Conservation (phyloP, 1,284 basidiomycete species). For the Malassezia furfur region DNA sequence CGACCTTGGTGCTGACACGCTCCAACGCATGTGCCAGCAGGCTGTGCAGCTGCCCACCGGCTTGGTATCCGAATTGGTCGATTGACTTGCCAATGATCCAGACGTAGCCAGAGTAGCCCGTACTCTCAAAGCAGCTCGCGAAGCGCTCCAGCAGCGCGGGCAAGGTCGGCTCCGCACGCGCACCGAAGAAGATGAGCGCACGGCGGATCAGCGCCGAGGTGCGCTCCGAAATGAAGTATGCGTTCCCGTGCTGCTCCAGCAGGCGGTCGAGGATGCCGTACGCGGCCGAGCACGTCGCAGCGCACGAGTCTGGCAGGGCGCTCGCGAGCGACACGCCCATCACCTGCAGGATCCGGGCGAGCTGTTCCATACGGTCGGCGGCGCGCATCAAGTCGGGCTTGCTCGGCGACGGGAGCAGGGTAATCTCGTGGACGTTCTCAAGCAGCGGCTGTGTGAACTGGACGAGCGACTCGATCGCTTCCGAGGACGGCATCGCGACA, state of each 20-base stretch:
- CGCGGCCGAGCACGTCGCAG: slow-evolving; percentile 65
- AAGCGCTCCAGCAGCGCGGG: slow-evolving; percentile 66
- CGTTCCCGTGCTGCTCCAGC: slow-evolving; percentile 67
- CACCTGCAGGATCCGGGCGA: slow-evolving; percentile 35
- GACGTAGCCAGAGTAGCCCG: slow-evolving; percentile 75
- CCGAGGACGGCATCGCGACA: slow-evolving; percentile 71
- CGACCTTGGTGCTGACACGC: slow-evolving; percentile 23
- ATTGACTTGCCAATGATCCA: slow-evolving; percentile 83
- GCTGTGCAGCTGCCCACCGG: slow-evolving; percentile 19
- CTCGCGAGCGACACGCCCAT: slow-evolving; percentile 16
- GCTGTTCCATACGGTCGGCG: slow-evolving; percentile 55
- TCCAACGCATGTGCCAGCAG: slow-evolving; percentile 31
- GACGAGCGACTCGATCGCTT: slow-evolving; percentile 69
- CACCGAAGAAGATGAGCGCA: slow-evolving; percentile 73
- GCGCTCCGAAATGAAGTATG: slow-evolving; percentile 72
- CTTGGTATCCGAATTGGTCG: slow-evolving; percentile 28
- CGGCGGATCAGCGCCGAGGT: slow-evolving; percentile 74
- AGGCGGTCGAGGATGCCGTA: slow-evolving; percentile 77
- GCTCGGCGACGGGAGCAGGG: slow-evolving; percentile 35
- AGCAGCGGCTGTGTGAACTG: slow-evolving; percentile 63
- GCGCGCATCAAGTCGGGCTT: slow-evolving; percentile 60
- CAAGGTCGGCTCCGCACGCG: slow-evolving; percentile 60
- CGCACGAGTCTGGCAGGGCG: slow-evolving; percentile 64
- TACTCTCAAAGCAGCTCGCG: slow-evolving; percentile 66
- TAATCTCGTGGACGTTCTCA: slow-evolving; percentile 50